Conservation (phyloP, 1,284 basidiomycete genomes). For the Anthracocystis walkeri region DNA sequence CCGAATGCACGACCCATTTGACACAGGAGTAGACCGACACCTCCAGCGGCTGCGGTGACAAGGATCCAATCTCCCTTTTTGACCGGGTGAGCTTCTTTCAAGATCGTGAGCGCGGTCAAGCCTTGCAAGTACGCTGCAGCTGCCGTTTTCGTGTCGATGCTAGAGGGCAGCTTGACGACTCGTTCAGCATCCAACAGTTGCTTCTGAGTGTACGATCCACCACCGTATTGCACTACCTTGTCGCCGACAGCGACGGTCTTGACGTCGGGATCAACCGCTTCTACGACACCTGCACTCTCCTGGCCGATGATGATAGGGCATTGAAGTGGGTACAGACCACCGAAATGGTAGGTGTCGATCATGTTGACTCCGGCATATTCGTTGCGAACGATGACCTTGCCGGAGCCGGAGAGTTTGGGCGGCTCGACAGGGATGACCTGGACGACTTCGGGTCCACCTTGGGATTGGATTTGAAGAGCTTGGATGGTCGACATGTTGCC, state of each 20-base stretch:
- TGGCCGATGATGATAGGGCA: conserved; percentile 83
- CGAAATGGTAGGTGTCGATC: conserved; percentile 76
- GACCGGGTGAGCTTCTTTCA: conserved; percentile 85
- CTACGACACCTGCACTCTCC: conserved; percentile 82
- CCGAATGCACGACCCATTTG: conserved; percentile 75
- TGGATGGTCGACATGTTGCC: conserved; percentile 71
- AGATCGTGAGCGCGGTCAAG: conserved; percentile 82
- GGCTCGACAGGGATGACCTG: conserved; percentile 76
- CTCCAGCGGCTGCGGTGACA: conserved; percentile 90
- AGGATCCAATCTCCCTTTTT: conserved; percentile 77
- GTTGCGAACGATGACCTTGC: conserved; percentile 84
- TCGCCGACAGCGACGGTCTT: conserved; percentile 74
- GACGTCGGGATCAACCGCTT: conserved; percentile 73
- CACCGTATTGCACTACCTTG: conserved; percentile 75
- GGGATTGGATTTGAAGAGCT: conserved; percentile 73
- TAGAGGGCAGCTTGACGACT: conserved; percentile 74
- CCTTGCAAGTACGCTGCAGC: conserved; percentile 81
- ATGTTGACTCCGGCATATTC: conserved; percentile 70
- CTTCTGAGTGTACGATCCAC: conserved; percentile 80
- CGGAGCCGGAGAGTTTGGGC: conserved; percentile 75
- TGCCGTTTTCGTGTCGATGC: conserved; percentile 76
- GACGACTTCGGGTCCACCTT: conserved; percentile 83
- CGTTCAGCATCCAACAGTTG: conserved; percentile 77
- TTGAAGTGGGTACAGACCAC: conserved; percentile 72
- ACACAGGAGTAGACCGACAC: conserved; percentile 73